phyloP scores from a whole-genome alignment of 2,329 filamentous ascomycete species.

The Penicillium sp. region DNA sequence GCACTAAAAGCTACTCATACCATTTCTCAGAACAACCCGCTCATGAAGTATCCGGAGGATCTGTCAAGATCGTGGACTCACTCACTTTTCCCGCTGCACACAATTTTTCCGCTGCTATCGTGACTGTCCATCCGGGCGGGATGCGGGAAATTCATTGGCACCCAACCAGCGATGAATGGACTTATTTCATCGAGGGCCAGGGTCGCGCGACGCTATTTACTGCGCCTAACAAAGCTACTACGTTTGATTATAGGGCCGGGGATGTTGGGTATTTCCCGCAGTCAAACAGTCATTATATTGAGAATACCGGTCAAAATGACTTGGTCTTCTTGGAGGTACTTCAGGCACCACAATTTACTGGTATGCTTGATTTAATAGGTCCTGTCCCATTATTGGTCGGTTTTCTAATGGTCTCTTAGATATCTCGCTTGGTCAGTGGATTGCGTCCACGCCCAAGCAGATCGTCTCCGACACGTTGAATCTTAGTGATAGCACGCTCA shows the following conservation, averaged over 20 bases:
- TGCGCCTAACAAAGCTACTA: conserved; percentile 61
- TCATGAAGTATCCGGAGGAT: conserved; percentile 60
- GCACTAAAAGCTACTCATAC: conserved; percentile 61
- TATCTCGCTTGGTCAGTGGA: conserved; percentile 45
- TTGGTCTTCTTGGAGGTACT: conserved; percentile 72
- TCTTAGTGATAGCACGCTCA: conserved; percentile 38
- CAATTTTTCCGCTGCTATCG: conserved; percentile 66
- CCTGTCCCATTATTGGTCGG: too few relatives aligned
- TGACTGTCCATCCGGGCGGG: conserved; percentile 64
- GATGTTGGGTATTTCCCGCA: conserved; percentile 71
- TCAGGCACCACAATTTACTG: conserved; percentile 59
- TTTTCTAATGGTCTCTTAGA: conserved; percentile 38
- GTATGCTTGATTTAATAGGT: conserved; percentile 14
- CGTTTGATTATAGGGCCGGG: conserved; percentile 68
- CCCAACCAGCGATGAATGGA: conserved; percentile 72
- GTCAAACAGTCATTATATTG: conserved; percentile 76
- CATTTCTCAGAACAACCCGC: conserved; percentile 65
- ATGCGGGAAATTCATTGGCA: conserved; percentile 81
- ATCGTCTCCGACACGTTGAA: conserved; percentile 54
- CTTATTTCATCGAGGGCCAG: conserved; percentile 66
- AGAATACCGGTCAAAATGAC: conserved; percentile 69
- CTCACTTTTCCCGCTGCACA: conserved; percentile 67
- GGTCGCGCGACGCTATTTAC: conserved; percentile 71
- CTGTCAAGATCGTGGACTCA: conserved; percentile 70
- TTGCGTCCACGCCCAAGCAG: conserved; percentile 50